Base-by-base conservation (phyloP, 1,139 yeast genomes). In the Candida sanyaensis region DNA sequence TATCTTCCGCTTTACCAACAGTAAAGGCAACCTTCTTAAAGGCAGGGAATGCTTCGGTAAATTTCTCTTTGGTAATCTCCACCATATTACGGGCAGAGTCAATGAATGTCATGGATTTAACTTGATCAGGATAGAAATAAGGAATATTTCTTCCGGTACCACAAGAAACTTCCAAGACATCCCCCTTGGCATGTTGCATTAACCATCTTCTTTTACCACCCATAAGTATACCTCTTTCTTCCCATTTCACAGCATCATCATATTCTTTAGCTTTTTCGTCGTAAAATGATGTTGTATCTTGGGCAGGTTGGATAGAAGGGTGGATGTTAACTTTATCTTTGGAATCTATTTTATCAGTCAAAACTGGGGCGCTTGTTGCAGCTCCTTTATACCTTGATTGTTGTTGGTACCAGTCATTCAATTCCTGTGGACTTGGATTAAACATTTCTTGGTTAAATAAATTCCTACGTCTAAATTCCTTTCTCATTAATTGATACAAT, bases 111-210 rank as follows among this genome's bases (percentile, higher is more conserved):
- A 89, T 78, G 0, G 96, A 86, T 40, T 78, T 75, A 40, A 92
- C 72, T 26, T 72, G 64, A 2, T 78, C 76, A 26, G 86, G 80
- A 47, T 84, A 76, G 55, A 91, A 70, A 63, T 86, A 91, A 42
- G 87, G 84, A 51, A 92, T 78, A 62, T 93, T 93, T 64, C 99
- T 79, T 4, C 99, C 99, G 0, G 99, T 93, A 48, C 99, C 99
- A 62, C 96, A 89, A 0, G 97, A 87, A 13, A 92, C 93, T 66
- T 95, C 99, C 50, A 93, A 71, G 1, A 91, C 97, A 62, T 91
- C 97, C 28, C 98, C 98, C 50, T 73, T 68, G 44, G 88, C 79
- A 52, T 89, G 87, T 43, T 77, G 79, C 90, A 88, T 87, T 43
- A 90, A 70, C 88, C 96, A 87, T 57, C 83, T 83, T 59, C 99